Base-by-base conservation (phyloP, 176 grass and related monocot species). In the Avena sativa region DNA sequence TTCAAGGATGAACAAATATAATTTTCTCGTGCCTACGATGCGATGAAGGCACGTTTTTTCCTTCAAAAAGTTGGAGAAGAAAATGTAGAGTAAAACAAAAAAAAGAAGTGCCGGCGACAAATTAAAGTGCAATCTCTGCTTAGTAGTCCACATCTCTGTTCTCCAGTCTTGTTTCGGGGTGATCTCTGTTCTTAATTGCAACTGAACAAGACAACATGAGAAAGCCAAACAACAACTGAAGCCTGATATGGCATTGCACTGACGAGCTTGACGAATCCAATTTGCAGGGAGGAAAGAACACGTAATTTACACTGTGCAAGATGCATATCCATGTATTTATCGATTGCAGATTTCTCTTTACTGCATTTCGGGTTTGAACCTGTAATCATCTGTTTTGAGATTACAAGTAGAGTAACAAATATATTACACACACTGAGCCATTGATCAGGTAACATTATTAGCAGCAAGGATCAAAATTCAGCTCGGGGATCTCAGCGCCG, bases 401-500 rank as follows among this genome's bases (percentile, higher is more conserved):
- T 81, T 74, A 87, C 81, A 84, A 19, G 26, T 28, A 28, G 26
- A 28, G 26, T 28, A 43, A 36, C 62, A 52, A 73, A 38, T 38
- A 83, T 57, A 28, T 16, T 19, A 32, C 53, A 84, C 46, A 66
- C 23, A 58, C 30, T 3, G 12, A 17, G 40, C 49, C 14, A 26
- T 36, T 40, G 83, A 21, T 80, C 25, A 51, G 13, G 51, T 30
- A 71, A 17, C 71, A 52, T 91, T 87, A 87, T 84, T 91, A 15
- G 30, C 82, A 20, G 9, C 86, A 36, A 21, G 15, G 62, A 85
- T 86, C 82, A 91, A 91, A 90, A 85, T 91, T 88, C 58, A 76
- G 40, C 28, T 51, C 48, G 67, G 23, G 38, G 19, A 1, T 36
- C 67, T 49, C 78, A 1, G 69, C 59, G 5, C 76, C 91, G 12